Base-by-base conservation (phyloP, 192 early-diverging fungal genomes). In the Allomyces arbusculus region DNA sequence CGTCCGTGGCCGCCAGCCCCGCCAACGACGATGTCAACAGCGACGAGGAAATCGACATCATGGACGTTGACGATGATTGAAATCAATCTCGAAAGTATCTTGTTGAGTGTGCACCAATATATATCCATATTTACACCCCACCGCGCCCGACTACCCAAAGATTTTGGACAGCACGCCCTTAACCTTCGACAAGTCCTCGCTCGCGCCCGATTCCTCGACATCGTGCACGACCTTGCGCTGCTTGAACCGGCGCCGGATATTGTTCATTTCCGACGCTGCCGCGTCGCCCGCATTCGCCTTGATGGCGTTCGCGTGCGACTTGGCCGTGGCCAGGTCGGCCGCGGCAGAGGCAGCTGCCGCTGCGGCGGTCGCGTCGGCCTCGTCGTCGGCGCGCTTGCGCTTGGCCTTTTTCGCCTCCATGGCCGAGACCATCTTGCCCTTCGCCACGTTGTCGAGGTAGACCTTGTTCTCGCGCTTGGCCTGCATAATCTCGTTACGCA, bases 391-490 rank as follows among this genome's bases (percentile, higher is more conserved):
- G 43, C 75, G 67, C 61, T 77, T 74, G 70, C 82, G 76, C 62
- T 79, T 80, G 28, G 64, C 65, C 72, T 87, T 83, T 70, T 82
- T 87, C 10, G 78, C 78, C 74, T 88, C 82, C 64, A 94, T 90
- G 44, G 79, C 82, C 63, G 81, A 76, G 63, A 92, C 78, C 85
- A 90, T 95, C 79, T 92, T 92, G 24, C 89, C 81, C 66, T 82
- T 83, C 44, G 87, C 87, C 26, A 97, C 93, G 71, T 90, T 97
- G 69, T 78, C 83, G 64, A 92, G 50, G 74, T 92, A 95, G 5
- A 78, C 81, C 72, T 92, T 91, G 63, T 87, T 87, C 69, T 97
- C 95, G 45, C 88, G 76, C 69, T 85, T 84, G 14, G 89, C 87
- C 75, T 91, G 89, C 26, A 73, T 77, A 70, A 92, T 87, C 73